Percentiles rank a stretch among this genome's conserved stretches.
Conservation (phyloP, 2,329 filamentous ascomycete species). For the Cladosporium phlei region DNA sequence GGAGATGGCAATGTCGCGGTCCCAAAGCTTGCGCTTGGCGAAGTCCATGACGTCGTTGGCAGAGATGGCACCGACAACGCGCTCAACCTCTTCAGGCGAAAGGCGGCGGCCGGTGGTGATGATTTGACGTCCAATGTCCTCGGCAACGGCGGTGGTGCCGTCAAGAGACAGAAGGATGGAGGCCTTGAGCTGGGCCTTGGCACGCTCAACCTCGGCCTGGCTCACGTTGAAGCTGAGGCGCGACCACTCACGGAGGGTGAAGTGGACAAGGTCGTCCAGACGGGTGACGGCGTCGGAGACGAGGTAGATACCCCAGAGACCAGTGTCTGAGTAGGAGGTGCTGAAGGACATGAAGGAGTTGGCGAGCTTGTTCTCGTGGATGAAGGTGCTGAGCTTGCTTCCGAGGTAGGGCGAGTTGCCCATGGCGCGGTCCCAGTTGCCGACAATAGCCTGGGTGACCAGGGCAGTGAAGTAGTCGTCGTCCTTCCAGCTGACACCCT, state of each 20-base stretch:
- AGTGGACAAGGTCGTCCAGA: constrained; percentile 95
- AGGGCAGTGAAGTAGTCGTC: constrained; percentile 98
- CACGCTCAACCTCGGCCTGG: constrained; percentile 90
- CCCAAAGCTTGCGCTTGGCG: constrained; percentile 91
- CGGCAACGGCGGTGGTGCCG: constrained; percentile 92
- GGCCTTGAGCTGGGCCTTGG: constrained; percentile 98
- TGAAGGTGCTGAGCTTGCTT: constrained; percentile 93
- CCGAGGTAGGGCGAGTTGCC: constrained; percentile 95
- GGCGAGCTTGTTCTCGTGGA: constrained; percentile 90
- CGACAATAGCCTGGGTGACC: constrained; percentile 96
- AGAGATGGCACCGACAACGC: constrained; percentile 79
- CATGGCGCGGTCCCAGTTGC: constrained; percentile 99
- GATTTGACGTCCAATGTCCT: constrained; percentile 98
- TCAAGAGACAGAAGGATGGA: constrained; percentile 95
- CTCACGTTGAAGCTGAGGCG: constrained; percentile 84
- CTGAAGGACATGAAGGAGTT: constrained; percentile 99
- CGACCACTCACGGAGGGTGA: constrained; percentile 96
- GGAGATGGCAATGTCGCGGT: constrained; percentile 90
- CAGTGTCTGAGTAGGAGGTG: constrained; percentile 98
- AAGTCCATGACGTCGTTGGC: constrained; percentile 98
- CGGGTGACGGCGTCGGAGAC: constrained; percentile 82
- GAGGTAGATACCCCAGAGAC: constrained; percentile 99
- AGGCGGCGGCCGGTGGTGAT: constrained; percentile 93
- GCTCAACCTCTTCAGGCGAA: constrained; percentile 90
- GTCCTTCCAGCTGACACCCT: constrained; percentile 99